Evolutionary conservation across 139 green algal species (phyloP), one percentile per base, ranked within the genome.

Genomic region (Pseudopediastrum boryanum): DNA sequence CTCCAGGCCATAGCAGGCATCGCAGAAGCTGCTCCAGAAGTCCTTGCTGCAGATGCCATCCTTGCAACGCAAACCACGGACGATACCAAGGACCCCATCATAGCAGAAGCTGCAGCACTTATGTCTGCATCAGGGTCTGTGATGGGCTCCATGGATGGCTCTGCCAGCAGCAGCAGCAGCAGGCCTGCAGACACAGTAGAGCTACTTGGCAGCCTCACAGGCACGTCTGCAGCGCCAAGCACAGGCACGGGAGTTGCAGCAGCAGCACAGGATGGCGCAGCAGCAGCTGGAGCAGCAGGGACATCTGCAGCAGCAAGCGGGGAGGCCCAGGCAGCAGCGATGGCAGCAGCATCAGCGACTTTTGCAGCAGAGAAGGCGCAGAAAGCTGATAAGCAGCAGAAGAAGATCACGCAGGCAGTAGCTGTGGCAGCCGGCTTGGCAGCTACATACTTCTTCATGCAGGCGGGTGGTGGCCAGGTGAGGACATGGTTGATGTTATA

Each of bases 1-100:
- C 81, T 94, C 64, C 81, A 79, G 51, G 75, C 59, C n/a, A 63
- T 92, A 38, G 64, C 50, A 21, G 63, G 46, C 19, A 12, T 35
- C 16, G 39, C 64, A 7, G 12, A 42, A 7, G 59, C 61, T 27
- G 44, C 51, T 38, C 52, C 51, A 51, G 62, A 42, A 35, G 41
- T 51, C 19, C 29, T 21, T 2, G 73, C 72, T 10, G 73, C 59
- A 51, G 59, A 80, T 25, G 50, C 31, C 16, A 39, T 19, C 33
- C 39, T 78, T 7, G 71, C 71, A 39, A n/a, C n/a, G n/a, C n/a
- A n/a, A n/a, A 70, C 39, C 71, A 78, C 39, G 2, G 70, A 77
- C 41, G 4, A n/a, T 36, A 35, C 70, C 70, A 27, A 10, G 33
- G 19, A 10, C 21, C 33, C 9, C 56, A 4, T 8, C 56, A n/a